Percentiles rank a stretch among this genome's conserved stretches.
Evolutionary conservation across 768 basidiomycete species (phyloP).

Genomic region (Boletus rubropictus): DNA sequence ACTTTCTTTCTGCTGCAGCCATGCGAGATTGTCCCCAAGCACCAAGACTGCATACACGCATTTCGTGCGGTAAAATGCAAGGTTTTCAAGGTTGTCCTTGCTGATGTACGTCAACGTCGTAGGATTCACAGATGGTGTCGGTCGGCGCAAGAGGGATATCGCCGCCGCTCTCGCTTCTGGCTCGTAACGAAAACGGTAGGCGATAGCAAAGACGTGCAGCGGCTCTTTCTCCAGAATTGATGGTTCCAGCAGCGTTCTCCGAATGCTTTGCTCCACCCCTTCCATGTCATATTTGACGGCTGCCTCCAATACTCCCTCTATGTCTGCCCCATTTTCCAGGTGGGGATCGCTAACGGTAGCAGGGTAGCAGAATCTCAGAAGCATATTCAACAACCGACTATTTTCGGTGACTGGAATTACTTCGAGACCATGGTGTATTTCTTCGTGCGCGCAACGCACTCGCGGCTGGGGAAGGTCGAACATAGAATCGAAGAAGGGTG

Average conservation of each 20-base stretch:
- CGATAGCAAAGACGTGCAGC: slow-evolving; percentile 31
- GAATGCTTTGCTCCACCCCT: slow-evolving; percentile 20
- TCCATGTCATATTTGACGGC: slow-evolving; percentile 31
- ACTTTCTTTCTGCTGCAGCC: slow-evolving; percentile 21
- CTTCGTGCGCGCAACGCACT: slow-evolving; percentile 4
- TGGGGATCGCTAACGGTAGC: slow-evolving; percentile 21
- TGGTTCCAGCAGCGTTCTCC: slow-evolving; percentile 23
- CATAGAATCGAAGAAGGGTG: slow-evolving; percentile 30
- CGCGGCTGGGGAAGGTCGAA: slow-evolving; percentile 27
- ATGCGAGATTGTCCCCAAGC: slow-evolving; percentile 19
- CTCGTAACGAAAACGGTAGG: slow-evolving; percentile 27
- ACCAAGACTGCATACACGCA: slow-evolving; percentile 17
- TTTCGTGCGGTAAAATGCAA: slow-evolving; percentile 17
- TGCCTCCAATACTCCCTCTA: slow-evolving; percentile 24
- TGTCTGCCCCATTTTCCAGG: slow-evolving; percentile 11
- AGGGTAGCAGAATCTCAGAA: slow-evolving; percentile 36
- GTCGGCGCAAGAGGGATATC: slow-evolving; percentile 18
- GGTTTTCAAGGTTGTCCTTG: slow-evolving; percentile 9
- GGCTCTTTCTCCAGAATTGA: slow-evolving; percentile 26
- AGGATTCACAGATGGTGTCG: slow-evolving; percentile 1
- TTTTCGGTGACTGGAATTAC: slow-evolving; percentile 30
- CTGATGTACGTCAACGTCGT: slow-evolving; percentile 4
- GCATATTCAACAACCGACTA: slow-evolving; percentile 23
- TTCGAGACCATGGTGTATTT: slow-evolving; percentile 15
- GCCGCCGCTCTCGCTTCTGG: slow-evolving; percentile 31